A percentile compares a stretch with the other conserved stretches of the same genome.
These are phyloP conservation scores for Combretum micranthum DNA, from an alignment of 345 rosid species.

Conservation along the genomic window DNA sequence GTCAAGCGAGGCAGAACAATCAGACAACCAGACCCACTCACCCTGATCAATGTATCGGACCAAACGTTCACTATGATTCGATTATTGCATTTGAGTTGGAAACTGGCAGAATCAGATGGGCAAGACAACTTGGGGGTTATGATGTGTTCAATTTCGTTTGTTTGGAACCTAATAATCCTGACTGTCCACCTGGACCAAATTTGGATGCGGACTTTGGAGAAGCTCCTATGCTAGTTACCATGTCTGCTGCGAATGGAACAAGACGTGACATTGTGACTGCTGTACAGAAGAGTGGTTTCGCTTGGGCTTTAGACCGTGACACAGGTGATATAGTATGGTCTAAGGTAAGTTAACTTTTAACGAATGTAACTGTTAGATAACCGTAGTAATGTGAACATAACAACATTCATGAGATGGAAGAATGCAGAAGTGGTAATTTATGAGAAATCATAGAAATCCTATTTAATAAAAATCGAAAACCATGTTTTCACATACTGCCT, in stretches of 20 bases:
- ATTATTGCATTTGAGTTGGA: constrained; percentile 23
- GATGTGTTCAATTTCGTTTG: constrained; percentile 37
- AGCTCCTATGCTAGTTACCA: constrained; percentile 30
- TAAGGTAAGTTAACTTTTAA: constrained; percentile 16
- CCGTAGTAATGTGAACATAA: no score
- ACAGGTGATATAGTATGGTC: constrained; percentile 32
- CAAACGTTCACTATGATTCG: constrained; percentile 25
- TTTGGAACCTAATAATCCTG: constrained; percentile 32
- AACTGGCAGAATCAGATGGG: constrained; percentile 27
- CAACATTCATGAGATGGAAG: no score
- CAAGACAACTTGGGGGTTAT: constrained; percentile 34
- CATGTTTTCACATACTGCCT: no score
- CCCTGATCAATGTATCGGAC: constrained; percentile 32
- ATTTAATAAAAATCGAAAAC: no score
- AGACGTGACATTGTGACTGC: constrained; percentile 21
- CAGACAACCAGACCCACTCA: constrained; percentile 26
- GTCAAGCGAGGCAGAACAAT: constrained; percentile 34
- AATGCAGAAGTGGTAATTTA: no score
- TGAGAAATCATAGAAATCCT: no score
- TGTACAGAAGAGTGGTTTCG: constrained; percentile 41
- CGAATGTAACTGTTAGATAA: background rate
- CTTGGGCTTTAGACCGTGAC: constrained; percentile 41
- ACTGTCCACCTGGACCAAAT: constrained; percentile 46
- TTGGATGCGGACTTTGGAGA: constrained; percentile 50
- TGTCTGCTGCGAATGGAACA: constrained; percentile 7